These are phyloP conservation scores for Mycogone perniciosa DNA, from an alignment of 2,329 filamentous ascomycete species.

Conservation along the genomic window DNA sequence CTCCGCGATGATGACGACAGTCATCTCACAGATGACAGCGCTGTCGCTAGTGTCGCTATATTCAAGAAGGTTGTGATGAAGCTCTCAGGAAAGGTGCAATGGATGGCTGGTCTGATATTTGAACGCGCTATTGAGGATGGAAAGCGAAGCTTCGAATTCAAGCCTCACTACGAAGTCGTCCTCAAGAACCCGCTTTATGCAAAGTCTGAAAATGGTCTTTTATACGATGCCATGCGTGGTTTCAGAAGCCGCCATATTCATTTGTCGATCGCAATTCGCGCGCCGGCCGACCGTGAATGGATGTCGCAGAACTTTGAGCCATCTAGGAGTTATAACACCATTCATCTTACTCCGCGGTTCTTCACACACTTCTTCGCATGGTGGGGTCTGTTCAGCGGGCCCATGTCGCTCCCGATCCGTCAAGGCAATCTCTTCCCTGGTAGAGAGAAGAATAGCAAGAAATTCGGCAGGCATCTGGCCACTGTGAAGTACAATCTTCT, in stretches of 20 bases:
- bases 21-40: constrained; percentile 55
- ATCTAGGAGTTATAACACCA: constrained; percentile 90
- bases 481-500: constrained; percentile 97
- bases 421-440: constrained; percentile 90
- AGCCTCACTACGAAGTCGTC: constrained; percentile 84
- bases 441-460: constrained; percentile 94
- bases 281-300: constrained; percentile 85
- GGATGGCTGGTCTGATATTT: constrained; percentile 86
- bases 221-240: constrained; percentile 91
- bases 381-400: constrained; percentile 95
- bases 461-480: constrained; percentile 93
- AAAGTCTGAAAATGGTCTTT: constrained; percentile 46
- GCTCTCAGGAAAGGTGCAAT: constrained; percentile 89
- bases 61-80: constrained; percentile 99
- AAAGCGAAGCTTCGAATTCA: constrained; percentile 77
- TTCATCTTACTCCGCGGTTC: constrained; percentile 90
- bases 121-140: constrained; percentile 72
- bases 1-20: constrained; percentile 50
- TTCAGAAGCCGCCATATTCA: constrained; percentile 97
- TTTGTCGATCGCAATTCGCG: constrained; percentile 83
- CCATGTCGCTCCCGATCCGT: constrained; percentile 88
- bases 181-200: constrained; percentile 75
- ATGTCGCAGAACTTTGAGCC: constrained; percentile 64
- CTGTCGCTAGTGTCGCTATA: constrained; percentile 70
- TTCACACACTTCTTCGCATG: constrained; percentile 98